Conservation (phyloP, 1,139 yeast genomes). For the Lodderomyces jiufengensis region DNA sequence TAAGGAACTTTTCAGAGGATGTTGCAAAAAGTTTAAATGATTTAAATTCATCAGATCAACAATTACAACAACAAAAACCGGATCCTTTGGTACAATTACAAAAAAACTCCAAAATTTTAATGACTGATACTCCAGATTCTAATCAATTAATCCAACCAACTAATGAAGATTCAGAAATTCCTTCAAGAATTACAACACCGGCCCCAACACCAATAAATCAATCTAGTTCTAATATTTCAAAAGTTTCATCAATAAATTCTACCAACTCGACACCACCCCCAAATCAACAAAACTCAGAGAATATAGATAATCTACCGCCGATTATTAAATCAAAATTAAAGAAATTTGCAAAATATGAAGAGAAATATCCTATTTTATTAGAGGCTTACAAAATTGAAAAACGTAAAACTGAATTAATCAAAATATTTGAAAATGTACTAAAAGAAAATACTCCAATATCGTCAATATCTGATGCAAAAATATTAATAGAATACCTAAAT, state of each 20-base stretch:
- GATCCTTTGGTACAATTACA: constrained; percentile 32
- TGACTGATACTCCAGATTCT: constrained; percentile 44
- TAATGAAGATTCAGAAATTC: constrained; percentile 25
- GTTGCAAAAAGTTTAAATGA: constrained; percentile 45
- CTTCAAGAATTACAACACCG: constrained; percentile 6
- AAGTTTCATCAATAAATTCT: background rate
- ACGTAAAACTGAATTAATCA: constrained; percentile 59
- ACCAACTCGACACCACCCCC: constrained; percentile 13
- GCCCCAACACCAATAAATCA: constrained; percentile 1
- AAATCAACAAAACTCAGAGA: constrained; percentile 22
- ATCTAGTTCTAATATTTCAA: background rate
- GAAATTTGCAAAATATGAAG: constrained; percentile 84
- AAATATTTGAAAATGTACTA: constrained; percentile 64
- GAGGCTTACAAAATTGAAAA: constrained; percentile 85
- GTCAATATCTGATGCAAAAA: constrained; percentile 66
- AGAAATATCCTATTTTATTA: constrained; percentile 76
- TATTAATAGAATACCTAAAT: constrained; percentile 65
- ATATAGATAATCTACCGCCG: constrained; percentile 43
- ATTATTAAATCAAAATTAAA: constrained; percentile 59
- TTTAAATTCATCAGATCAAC: constrained; percentile 17
- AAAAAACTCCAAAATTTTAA: constrained; percentile 29
- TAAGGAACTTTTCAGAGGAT: constrained; percentile 59
- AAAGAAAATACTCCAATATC: constrained; percentile 80
- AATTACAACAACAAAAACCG: constrained; percentile 11
- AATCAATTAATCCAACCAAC: constrained; percentile 44